phyloP scores from a whole-genome alignment of 2,329 filamentous ascomycete species.

The Annulohypoxylon truncatum region DNA sequence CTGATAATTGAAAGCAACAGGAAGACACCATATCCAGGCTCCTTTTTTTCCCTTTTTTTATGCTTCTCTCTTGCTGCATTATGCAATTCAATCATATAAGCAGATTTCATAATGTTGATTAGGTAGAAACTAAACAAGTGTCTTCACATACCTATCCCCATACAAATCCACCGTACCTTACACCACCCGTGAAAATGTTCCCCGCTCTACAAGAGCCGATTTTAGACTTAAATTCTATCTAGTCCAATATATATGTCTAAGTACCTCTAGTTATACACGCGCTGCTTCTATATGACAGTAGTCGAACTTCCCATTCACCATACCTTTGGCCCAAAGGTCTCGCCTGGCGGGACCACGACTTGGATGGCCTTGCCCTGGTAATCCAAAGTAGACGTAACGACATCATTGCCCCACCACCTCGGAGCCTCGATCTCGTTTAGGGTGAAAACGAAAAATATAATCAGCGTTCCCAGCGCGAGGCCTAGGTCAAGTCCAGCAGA shows the following conservation, averaged over 20 bases:
- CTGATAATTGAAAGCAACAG: no score
- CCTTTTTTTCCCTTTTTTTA: no score
- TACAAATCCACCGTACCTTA: not conserved
- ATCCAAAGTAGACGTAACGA: slow-evolving; percentile 72
- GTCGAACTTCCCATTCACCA: slow-evolving; percentile 56
- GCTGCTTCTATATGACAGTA: not conserved
- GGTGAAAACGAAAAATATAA: slow-evolving; percentile 77
- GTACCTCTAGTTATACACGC: not conserved
- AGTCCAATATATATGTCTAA: not conserved
- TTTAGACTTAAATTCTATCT: not conserved
- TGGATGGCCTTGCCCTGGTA: slow-evolving; percentile 69
- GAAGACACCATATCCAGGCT: no score
- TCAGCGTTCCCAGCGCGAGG: slow-evolving; percentile 72
- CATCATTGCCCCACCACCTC: slow-evolving; percentile 75
- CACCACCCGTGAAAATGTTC: not conserved
- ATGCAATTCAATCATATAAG: not conserved
- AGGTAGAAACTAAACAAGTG: not conserved
- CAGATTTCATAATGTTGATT: not conserved
- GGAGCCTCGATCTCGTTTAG: slow-evolving; percentile 71
- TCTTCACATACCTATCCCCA: not conserved
- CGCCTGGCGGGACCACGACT: slow-evolving; percentile 61
- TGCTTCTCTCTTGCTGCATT: no score
- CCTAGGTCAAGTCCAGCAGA: slow-evolving; percentile 77
- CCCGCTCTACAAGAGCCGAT: not conserved
- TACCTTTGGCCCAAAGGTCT: slow-evolving; percentile 69